Percentiles rank a stretch among this genome's conserved stretches.
phyloP scores from a whole-genome alignment of 306 rosid species.

The Dicorynia guianensis region DNA sequence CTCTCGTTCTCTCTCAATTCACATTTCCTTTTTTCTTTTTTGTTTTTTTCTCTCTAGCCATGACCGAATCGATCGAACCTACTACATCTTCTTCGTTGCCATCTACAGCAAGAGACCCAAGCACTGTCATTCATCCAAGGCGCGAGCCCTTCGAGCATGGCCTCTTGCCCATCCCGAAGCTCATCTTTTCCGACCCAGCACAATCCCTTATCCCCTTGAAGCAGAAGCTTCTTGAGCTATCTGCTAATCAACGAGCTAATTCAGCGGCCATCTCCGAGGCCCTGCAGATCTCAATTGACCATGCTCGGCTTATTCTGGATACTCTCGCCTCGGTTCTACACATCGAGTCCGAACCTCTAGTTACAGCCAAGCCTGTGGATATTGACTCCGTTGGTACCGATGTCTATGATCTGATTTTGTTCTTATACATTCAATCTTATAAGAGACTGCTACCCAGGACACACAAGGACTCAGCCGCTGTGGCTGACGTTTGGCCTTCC shows the following conservation, averaged over 20 bases:
- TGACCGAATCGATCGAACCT: constrained; percentile 74
- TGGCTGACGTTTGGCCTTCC: constrained; percentile 88
- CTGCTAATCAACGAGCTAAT: constrained; percentile 59
- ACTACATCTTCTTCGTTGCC: constrained; percentile 54
- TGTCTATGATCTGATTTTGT: constrained; percentile 68
- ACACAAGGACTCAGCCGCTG: constrained; percentile 78
- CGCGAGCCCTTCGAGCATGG: constrained; percentile 95
- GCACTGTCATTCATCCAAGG: constrained; percentile 70
- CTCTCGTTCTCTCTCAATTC: background rate
- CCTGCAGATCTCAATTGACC: constrained; percentile 85
- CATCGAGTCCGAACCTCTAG: constrained; percentile 76
- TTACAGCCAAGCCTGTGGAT: constrained; percentile 49
- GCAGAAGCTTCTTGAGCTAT: constrained; percentile 62
- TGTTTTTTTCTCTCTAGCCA: constrained; percentile 49
- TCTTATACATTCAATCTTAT: constrained; percentile 77
- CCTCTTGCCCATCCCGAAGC: constrained; percentile 82
- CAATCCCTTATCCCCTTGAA: constrained; percentile 86
- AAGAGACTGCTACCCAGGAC: constrained; percentile 72
- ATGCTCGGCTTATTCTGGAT: constrained; percentile 80
- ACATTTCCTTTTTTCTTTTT: background rate
- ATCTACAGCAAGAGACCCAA: constrained; percentile 43
- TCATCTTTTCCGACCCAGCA: constrained; percentile 81
- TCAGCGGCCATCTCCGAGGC: constrained; percentile 68
- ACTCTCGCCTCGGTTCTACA: constrained; percentile 79
- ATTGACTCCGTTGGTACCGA: constrained; percentile 60